phyloP scores from a whole-genome alignment of 176 grass and related monocot genomes.

The Musa itinerans region DNA sequence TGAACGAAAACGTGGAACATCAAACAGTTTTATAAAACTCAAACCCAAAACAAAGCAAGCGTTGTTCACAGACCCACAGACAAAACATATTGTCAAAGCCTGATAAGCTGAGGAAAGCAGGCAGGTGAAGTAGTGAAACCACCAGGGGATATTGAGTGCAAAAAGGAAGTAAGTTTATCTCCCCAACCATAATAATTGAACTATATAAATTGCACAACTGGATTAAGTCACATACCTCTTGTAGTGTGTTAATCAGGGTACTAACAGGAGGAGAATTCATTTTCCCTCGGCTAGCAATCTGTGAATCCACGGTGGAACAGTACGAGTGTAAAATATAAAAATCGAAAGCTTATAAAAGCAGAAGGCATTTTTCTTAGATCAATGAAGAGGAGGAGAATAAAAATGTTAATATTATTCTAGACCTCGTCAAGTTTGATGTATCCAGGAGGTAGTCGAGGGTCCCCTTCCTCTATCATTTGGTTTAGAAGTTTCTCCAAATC shows the following conservation, averaged over 20 bases:
- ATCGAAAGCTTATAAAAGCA: neutral
- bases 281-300: slow-evolving; percentile 81
- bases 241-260: slow-evolving; percentile 52
- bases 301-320: neutral
- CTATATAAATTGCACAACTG: neutral
- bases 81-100: too few species aligned
- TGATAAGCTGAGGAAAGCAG: too few species aligned
- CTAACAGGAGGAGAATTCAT: slow-evolving; percentile 54
- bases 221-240: slow-evolving; percentile 36
- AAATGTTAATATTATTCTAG: slow-evolving; percentile 9
- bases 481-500: slow-evolving; percentile 70
- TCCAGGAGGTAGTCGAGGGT: slow-evolving; percentile 65
- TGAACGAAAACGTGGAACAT: slow-evolving; percentile 4
- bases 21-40: too few species aligned
- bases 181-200: too few species aligned
- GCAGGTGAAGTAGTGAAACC: too few species aligned
- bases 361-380: neutral
- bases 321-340: neutral
- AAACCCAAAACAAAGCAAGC: too few species aligned
- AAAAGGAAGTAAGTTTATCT: too few species aligned
- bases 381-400: neutral
- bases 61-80: too few species aligned
- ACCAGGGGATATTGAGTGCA: too few species aligned
- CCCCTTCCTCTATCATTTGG: slow-evolving; percentile 75
- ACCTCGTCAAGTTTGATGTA: slow-evolving; percentile 93